phyloP scores from a whole-genome alignment of 768 basidiomycete species.

The Galerina sulciceps region DNA sequence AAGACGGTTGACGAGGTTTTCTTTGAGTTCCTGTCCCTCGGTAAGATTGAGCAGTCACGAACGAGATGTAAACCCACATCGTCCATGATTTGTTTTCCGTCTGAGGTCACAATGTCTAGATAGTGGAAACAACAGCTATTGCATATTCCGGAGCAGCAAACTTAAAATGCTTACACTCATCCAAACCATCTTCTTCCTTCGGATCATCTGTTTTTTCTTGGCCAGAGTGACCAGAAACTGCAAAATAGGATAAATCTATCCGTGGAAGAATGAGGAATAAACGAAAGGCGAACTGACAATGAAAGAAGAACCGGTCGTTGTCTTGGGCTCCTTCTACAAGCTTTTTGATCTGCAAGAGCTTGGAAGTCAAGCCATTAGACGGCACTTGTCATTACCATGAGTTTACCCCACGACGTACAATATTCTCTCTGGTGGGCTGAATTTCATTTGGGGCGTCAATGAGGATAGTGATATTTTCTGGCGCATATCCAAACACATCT shows the following conservation, averaged over 20 bases:
- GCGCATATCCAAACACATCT: conserved; percentile 37
- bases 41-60: not conserved
- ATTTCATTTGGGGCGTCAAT: conserved; percentile 29
- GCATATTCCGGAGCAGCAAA: not conserved
- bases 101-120: conserved; percentile 40
- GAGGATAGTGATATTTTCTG: conserved; percentile 44
- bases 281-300: conserved; percentile 41
- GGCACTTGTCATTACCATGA: not conserved
- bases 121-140: not conserved
- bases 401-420: conserved; percentile 35
- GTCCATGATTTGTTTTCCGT: conserved; percentile 39
- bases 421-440: conserved; percentile 46
- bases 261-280: not conserved
- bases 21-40: conserved; percentile 33
- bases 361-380: not conserved
- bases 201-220: conserved; percentile 45
- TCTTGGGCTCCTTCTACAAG: conserved; percentile 46
- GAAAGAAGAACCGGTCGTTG: conserved; percentile 59
- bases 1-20: conserved; percentile 36
- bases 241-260: not conserved
- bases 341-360: conserved; percentile 47
- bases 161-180: conserved; percentile 46
- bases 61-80: conserved; percentile 28
- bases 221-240: conserved; percentile 53
- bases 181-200: conserved; percentile 50